Evolutionary conservation across 495 filamentous ascomycete species (phyloP).

Genomic region (Aspergillus heteromorphus): DNA sequence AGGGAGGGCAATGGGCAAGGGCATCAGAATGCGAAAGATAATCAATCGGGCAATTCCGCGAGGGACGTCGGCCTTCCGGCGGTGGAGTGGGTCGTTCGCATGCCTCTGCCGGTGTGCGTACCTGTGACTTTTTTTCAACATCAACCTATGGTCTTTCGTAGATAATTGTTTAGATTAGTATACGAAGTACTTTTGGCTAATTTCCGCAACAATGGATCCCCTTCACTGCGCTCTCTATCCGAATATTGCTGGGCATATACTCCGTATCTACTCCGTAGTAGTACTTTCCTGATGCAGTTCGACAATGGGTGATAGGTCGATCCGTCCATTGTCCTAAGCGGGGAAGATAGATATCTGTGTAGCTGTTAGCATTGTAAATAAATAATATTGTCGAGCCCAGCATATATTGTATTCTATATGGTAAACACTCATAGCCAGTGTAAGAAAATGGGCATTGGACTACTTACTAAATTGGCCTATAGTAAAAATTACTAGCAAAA

Average conservation of each 20-base stretch:
- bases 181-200: no score
- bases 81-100: not conserved
- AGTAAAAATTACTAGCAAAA: not conserved
- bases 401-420: not conserved
- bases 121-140: not conserved
- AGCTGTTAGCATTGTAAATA: not conserved
- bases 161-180: no score
- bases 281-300: not conserved
- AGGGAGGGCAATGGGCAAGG: not conserved
- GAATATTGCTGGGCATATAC: no score
- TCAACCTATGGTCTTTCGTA: no score
- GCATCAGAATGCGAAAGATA: not conserved
- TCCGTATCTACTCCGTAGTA: not conserved
- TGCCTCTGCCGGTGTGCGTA: not conserved
- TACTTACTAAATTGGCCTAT: not conserved
- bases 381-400: no score
- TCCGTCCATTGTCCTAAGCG: no score
- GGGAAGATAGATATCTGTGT: no score
- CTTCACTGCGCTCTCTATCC: no score
- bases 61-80: not conserved
- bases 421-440: no score
- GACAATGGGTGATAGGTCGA: no score
- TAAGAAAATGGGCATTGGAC: no score
- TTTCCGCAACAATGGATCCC: no score
- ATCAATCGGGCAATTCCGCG: not conserved